Base-by-base conservation (phyloP, 2,329 filamentous ascomycete species). In the Sarocladium kiliense region DNA sequence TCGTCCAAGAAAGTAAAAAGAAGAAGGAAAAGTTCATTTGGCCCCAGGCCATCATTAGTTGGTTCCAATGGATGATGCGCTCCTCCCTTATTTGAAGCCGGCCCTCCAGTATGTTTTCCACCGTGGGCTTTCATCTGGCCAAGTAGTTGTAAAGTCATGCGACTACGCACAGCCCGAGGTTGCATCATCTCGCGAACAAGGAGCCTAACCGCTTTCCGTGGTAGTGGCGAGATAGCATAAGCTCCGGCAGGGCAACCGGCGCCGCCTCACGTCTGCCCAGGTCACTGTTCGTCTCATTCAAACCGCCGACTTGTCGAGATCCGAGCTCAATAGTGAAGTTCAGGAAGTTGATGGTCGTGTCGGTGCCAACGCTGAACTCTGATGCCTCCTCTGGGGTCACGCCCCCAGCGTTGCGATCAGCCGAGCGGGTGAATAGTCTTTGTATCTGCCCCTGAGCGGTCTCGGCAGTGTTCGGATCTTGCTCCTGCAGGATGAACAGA, bases 401-500 rank as follows among this genome's bases (percentile, higher is more conserved):
- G 37, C 74, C 71, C 51, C 61, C 60, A 53, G 60, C 61, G 50
- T 60, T 54, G 47, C 61, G 55, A 50, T 62, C 51, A 49, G 63
- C 58, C 19, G 67, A 62, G 50, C 63, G 64, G 10, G 71, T 74
- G 59, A 87, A 84, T 60, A 86, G 81, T 2, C 64, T 68, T 63
- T 86, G 79, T 12, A 87, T 69, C 3, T 67, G 64, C 7, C 67
- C 70, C 63, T 87, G 84, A 1, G 82, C 82, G 5, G 67, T 67
- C 47, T 79, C 74, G 0, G 84, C 84, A 37, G 73, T 71, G 30
- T 71, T 66, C 1, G 84, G 61, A 4, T 67, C 72, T 56, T 80
- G 69, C 60, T 83, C 69, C 62, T 87, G 82, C 2, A 87, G 70
- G 25, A 88, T 73, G 59, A 76, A 87, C 16, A 88, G 72, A 2